A percentile compares a stretch with the other conserved stretches of the same genome.
Conservation (phyloP, 73 alveolate species). For the Diophrys appendiculata region DNA sequence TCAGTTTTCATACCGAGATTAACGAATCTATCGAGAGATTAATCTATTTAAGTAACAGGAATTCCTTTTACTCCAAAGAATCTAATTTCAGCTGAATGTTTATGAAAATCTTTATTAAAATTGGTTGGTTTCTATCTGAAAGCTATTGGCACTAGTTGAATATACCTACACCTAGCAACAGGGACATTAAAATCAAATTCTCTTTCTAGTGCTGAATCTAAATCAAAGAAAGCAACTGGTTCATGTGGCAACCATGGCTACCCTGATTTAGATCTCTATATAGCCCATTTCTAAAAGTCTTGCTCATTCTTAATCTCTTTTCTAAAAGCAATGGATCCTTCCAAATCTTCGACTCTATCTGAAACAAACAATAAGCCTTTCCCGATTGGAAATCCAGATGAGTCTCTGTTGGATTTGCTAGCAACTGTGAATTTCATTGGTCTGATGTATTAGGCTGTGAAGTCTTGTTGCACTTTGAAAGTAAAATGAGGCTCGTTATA, state of each 20-base stretch:
- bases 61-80: slow-evolving; percentile 55
- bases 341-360: slow-evolving; percentile 28
- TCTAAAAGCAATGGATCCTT: slow-evolving; percentile 21
- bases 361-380: slow-evolving; percentile 37
- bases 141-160: slow-evolving; percentile 37
- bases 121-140: slow-evolving; percentile 45
- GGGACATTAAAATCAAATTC: slow-evolving; percentile 4
- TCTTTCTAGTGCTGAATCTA: slow-evolving; percentile 25
- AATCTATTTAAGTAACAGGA: no score
- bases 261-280: slow-evolving; percentile 1
- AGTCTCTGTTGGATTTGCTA: slow-evolving; percentile 33
- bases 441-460: background rate
- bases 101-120: slow-evolving; percentile 28
- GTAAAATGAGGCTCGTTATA: slow-evolving; percentile 49
- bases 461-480: slow-evolving; percentile 10
- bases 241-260: slow-evolving; percentile 34
- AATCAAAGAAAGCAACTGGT: slow-evolving; percentile 47
- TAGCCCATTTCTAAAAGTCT: slow-evolving; percentile 29
- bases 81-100: slow-evolving; percentile 20
- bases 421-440: slow-evolving; percentile 33
- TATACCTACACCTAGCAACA: slow-evolving; percentile 7
- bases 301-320: background rate
- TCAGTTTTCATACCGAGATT: no score
- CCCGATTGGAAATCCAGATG: slow-evolving; percentile 44
- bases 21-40: no score